Evolutionary conservation across 345 rosid genomes (phyloP).

Genomic region (Aquilaria yunnanensis): DNA sequence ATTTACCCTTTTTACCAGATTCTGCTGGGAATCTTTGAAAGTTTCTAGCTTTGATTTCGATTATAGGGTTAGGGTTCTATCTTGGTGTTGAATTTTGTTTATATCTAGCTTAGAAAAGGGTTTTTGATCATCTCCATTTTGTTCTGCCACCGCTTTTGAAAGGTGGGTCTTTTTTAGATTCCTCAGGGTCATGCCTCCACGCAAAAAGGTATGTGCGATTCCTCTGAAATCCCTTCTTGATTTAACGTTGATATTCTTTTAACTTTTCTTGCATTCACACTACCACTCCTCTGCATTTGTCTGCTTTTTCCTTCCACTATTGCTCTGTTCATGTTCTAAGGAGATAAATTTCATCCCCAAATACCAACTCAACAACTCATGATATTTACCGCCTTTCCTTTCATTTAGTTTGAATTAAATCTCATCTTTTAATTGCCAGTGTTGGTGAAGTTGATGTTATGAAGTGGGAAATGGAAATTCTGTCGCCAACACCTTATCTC

Average conservation of each 20-base stretch:
- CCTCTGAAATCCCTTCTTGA: slow-evolving; percentile 41
- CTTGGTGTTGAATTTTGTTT: neutral
- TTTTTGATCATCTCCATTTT: slow-evolving; percentile 9
- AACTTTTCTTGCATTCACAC: slow-evolving; percentile 12
- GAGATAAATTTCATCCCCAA: neutral
- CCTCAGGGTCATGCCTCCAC: slow-evolving; percentile 30
- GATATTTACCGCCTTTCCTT: neutral
- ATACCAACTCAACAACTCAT: neutral
- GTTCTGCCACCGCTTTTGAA: slow-evolving; percentile 8
- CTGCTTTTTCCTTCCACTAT: slow-evolving; percentile 10
- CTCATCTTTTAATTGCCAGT: neutral
- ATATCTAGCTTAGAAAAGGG: neutral
- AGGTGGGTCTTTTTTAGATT: slow-evolving; percentile 48
- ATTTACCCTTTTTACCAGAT: slow-evolving; percentile 2
- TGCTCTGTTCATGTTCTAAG: slow-evolving; percentile 9
- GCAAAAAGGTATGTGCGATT: slow-evolving; percentile 50
- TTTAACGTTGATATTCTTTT: slow-evolving; percentile 39
- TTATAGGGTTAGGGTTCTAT: slow-evolving; percentile 20
- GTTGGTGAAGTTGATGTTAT: slow-evolving; percentile 16
- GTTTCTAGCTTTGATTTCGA: slow-evolving; percentile 28
- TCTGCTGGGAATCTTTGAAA: slow-evolving; percentile 6
- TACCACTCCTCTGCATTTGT: slow-evolving; percentile 20
- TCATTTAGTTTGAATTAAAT: slow-evolving; percentile 2
- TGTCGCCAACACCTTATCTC: slow-evolving; percentile 39
- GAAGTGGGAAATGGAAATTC: slow-evolving; percentile 69